Conservation (phyloP, 768 basidiomycete genomes). For the Tulasnella sp. region DNA sequence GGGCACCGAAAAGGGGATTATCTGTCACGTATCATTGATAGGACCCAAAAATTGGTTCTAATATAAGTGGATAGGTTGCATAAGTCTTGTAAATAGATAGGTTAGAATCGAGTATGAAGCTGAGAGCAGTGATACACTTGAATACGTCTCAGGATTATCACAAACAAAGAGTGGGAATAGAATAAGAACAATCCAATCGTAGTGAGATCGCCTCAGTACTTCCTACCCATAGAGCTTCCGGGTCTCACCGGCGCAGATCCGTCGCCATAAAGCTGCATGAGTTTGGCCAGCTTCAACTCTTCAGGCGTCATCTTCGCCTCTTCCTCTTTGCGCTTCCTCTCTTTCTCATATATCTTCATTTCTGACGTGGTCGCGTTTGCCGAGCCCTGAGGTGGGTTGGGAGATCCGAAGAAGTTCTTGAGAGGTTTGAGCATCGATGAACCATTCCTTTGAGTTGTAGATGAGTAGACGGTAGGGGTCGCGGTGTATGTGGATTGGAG, state of each 20-base stretch:
- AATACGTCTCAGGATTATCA: no score
- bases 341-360: conserved; percentile 4
- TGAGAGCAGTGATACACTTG: no score
- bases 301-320: conserved; percentile 10
- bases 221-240: no score
- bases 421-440: background rate
- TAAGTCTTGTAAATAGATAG: no score
- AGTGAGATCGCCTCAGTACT: no score
- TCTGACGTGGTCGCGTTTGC: background rate
- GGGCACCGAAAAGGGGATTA: no score
- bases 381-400: background rate
- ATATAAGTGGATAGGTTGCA: no score
- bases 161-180: no score
- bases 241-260: background rate
- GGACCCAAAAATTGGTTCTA: no score
- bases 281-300: conserved; percentile 1
- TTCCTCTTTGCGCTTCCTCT: background rate
- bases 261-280: conserved; percentile 4
- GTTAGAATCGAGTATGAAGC: no score
- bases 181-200: no score
- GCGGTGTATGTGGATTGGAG: background rate
- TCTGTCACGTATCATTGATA: no score
- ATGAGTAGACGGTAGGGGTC: background rate
- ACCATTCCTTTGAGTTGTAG: background rate
- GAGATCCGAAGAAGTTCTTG: background rate